phyloP scores from a whole-genome alignment of 768 basidiomycete species.

The Termitomyces eurrhizus region DNA sequence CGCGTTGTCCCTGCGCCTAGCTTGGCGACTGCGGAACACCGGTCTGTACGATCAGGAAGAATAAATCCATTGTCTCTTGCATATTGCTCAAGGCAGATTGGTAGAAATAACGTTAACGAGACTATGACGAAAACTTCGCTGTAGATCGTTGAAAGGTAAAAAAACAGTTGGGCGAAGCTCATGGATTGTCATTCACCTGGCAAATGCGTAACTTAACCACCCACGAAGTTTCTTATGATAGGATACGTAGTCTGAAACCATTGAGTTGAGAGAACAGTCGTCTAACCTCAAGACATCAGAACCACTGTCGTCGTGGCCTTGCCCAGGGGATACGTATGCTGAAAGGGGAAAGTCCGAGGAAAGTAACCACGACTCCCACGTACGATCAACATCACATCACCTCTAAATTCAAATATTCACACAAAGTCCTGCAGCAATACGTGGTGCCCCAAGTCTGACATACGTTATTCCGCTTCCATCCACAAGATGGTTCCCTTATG shows the following conservation, averaged over 20 bases:
- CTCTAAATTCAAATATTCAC: too few species aligned
- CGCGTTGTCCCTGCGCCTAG: constrained; percentile 29
- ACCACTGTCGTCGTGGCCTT: background rate
- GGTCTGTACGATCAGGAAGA: constrained; percentile 60
- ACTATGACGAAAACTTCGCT: constrained; percentile 83
- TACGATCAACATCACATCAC: too few species aligned
- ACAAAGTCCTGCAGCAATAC: too few species aligned
- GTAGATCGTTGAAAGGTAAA: constrained; percentile 22
- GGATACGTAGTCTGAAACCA: constrained; percentile 11
- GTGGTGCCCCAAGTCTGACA: too few species aligned
- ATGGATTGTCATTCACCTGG: constrained; percentile 44
- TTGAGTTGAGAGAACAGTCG: constrained; percentile 17
- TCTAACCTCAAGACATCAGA: background rate
- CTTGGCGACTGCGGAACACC: constrained; percentile 41
- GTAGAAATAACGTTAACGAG: constrained; percentile 76
- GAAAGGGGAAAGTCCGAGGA: too few species aligned
- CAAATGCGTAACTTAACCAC: constrained; percentile 85
- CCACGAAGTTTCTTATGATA: constrained; percentile 54
- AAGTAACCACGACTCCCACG: too few species aligned
- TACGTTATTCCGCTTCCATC: too few species aligned
- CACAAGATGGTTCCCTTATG: too few species aligned
- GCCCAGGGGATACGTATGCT: background rate
- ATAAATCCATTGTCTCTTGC: constrained; percentile 85
- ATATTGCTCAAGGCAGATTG: constrained; percentile 84
- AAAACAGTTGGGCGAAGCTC: too few species aligned